Base-by-base conservation (phyloP, 768 basidiomycete species). In the Pilatotrama ljubarskyi region DNA sequence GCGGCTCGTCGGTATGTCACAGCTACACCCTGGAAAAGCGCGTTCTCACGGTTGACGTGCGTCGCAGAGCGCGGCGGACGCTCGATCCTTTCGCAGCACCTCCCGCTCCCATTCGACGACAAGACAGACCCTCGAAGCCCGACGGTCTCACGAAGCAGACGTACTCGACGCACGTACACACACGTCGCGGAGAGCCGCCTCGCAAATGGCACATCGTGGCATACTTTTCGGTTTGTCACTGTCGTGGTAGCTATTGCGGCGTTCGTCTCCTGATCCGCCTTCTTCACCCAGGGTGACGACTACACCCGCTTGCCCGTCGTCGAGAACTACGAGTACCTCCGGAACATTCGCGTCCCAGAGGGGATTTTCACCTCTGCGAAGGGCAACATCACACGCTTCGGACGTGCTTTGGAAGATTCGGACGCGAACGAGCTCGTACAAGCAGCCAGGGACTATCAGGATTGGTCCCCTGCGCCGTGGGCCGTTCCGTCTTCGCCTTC, bases 121-220 rank as follows among this genome's bases (percentile, higher is more conserved):
- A 89, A 71, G 88, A 91, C 69, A 77, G 90, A 8, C 90, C 90
- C 11, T 84, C 88, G 37, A 90, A 91, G 64, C 85, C 84, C 15
- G 84, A 88, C 62, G 90, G 90, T n/a, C 78, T 92, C 51, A 92
- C 90, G 42, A 92, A 92, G 75, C 90, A 92, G 70, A 92, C 90
- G 0, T 91, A 91, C 68, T 91, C 89, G 8, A 90, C 89, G 26
- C 83, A 85, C 38, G 88, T 90, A 44, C 79, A 85, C 68, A 76
- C 86, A 59, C 86, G 84, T 38, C 85, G 83, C 49, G 75, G 80
- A 38, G 76, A 75, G 55, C 80, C 80, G 52, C 80, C 81, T 26
- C 81, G 84, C 42, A 90, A 90, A 80, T 92, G 90, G 90, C 90
- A 92, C 74, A 81, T 91, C 50, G 89, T 90, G 58, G 88, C 89